Percentiles rank a stretch among this genome's conserved stretches.
phyloP scores from a whole-genome alignment of 768 basidiomycete genomes.

The Panaeolus papilionaceus region DNA sequence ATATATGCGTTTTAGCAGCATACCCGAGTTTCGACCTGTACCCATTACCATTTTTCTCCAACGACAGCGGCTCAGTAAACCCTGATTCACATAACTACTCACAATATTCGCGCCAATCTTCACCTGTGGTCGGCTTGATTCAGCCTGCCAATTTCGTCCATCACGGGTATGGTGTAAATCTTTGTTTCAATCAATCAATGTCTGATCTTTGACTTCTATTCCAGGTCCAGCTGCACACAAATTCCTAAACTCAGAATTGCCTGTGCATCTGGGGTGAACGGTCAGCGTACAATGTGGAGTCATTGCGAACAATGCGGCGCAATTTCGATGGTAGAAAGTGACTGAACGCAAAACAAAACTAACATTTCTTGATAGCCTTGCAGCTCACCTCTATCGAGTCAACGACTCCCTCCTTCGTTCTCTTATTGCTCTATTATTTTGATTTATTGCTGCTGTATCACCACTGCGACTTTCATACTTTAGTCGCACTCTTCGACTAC shows the following conservation, averaged over 20 bases:
- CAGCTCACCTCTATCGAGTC: slow-evolving; percentile 14
- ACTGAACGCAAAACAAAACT: slow-evolving; percentile 43
- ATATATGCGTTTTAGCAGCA: slow-evolving; percentile 36
- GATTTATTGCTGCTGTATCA: slow-evolving; percentile 24
- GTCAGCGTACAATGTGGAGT: slow-evolving; percentile 85
- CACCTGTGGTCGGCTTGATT: slow-evolving; percentile 64
- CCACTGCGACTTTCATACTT: neutral
- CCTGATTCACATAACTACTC: slow-evolving; percentile 52
- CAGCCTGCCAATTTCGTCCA: slow-evolving; percentile 73
- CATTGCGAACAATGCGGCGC: slow-evolving; percentile 90
- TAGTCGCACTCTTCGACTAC: neutral
- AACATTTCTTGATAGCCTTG: slow-evolving; percentile 22
- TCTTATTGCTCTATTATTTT: slow-evolving; percentile 20
- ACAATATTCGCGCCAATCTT: slow-evolving; percentile 47
- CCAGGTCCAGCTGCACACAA: slow-evolving; percentile 72
- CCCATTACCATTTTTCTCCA: slow-evolving; percentile 58
- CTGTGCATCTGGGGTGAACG: slow-evolving; percentile 71
- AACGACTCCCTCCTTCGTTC: slow-evolving; percentile 12
- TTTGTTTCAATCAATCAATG: slow-evolving; percentile 2
- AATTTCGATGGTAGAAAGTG: slow-evolving; percentile 86
- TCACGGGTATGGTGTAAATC: slow-evolving; percentile 66
- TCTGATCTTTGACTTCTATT: slow-evolving; percentile 17
- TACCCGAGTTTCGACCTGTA: slow-evolving; percentile 72
- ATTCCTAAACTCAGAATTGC: slow-evolving; percentile 86
- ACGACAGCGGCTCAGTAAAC: slow-evolving; percentile 50